These are phyloP conservation scores for Penicillium sp. DNA, from an alignment of 2,329 filamentous ascomycete species.

Conservation along the genomic window DNA sequence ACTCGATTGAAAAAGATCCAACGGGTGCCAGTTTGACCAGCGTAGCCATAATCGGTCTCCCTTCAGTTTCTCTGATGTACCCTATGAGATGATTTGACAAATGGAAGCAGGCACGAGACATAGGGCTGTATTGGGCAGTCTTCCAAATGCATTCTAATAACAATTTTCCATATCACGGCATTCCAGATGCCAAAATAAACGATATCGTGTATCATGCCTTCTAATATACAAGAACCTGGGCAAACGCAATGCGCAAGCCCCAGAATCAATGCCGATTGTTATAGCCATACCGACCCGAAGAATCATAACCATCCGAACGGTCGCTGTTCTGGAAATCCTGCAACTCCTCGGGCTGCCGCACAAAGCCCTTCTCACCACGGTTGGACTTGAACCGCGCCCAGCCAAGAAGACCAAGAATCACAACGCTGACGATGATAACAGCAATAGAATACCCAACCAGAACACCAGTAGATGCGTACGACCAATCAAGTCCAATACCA, in stretches of 20 bases:
- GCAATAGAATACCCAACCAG: slow-evolving; percentile 20
- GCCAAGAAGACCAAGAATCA: background rate
- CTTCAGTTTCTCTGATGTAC: no score
- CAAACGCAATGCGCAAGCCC: background rate
- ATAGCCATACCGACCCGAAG: background rate
- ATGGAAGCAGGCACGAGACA: no score
- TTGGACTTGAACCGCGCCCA: background rate
- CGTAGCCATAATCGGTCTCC: background rate
- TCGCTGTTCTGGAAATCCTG: background rate
- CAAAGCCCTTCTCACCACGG: background rate
- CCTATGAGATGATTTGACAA: background rate
- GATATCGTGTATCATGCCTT: background rate
- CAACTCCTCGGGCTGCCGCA: background rate
- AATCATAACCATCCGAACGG: background rate
- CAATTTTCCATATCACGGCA: background rate
- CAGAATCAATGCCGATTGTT: background rate
- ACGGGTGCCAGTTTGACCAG: background rate
- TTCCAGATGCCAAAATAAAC: background rate
- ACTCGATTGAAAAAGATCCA: background rate
- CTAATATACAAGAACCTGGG: background rate
- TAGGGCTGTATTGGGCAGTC: background rate
- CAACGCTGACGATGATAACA: background rate
- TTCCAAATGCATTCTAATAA: background rate
- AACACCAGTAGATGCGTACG: slow-evolving; percentile 10
- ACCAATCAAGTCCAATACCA: slow-evolving; percentile 22